Evolutionary conservation across 2,329 filamentous ascomycete species (phyloP).

Genomic region (Metarhizium album): DNA sequence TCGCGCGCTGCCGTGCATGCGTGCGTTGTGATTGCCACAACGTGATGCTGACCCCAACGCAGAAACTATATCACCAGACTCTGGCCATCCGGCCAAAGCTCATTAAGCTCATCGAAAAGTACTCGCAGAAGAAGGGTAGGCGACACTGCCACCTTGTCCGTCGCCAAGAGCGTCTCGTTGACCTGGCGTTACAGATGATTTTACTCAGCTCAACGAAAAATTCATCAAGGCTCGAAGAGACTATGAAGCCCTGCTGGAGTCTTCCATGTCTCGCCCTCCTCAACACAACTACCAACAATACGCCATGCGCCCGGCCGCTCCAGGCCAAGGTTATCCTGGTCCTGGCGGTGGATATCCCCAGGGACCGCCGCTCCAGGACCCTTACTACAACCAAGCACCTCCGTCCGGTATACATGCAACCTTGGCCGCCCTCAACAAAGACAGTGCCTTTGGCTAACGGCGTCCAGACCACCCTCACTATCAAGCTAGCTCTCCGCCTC

Average conservation of each 20-base stretch:
- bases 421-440: not conserved
- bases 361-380: slow-evolving; percentile 41
- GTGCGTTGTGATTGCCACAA: not conserved
- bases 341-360: slow-evolving; percentile 29
- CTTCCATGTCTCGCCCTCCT: slow-evolving; percentile 91
- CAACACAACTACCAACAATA: slow-evolving; percentile 67
- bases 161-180: not conserved
- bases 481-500: slow-evolving; percentile 35
- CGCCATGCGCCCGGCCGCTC: slow-evolving; percentile 39
- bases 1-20: not conserved
- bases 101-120: slow-evolving; percentile 97
- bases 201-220: slow-evolving; percentile 96
- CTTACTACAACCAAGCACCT: slow-evolving; percentile 55
- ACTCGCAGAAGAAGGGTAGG: slow-evolving; percentile 94
- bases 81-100: slow-evolving; percentile 90
- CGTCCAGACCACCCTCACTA: slow-evolving; percentile 36
- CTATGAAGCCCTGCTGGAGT: slow-evolving; percentile 91
- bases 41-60: slow-evolving; percentile 19
- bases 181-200: slow-evolving; percentile 58
- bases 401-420: slow-evolving; percentile 17
- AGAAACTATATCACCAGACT: slow-evolving; percentile 83
- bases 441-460: slow-evolving; percentile 9
- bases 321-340: slow-evolving; percentile 34
- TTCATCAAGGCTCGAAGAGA: slow-evolving; percentile 98
- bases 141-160: not conserved